Base-by-base conservation (phyloP, 345 rosid genomes). In the Streptanthus diversifolius region DNA sequence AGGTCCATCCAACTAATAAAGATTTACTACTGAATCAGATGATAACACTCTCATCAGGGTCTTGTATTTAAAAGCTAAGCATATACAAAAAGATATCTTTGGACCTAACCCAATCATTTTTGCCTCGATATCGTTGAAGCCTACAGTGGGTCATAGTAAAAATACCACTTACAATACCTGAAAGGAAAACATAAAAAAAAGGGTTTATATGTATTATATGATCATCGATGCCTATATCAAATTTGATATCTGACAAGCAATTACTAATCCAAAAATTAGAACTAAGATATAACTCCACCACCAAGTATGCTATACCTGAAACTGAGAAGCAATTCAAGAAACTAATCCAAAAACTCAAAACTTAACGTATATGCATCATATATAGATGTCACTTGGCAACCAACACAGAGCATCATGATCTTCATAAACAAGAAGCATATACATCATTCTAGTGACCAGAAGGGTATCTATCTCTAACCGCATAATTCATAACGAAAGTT, bases 101-200 rank as follows among this genome's bases (percentile, higher is more conserved):
- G 68, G 37, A 52, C 18, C 91, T 83, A 71, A 91, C 97, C 93
- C 85, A 85, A 73, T 93, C 98, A 70, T 80, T 82, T 79, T 70
- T 79, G 72, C 83, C 79, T 58, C 93, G 83, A 54, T 85, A 87
- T 77, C 79, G 78, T 67, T 86, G 88, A 76, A 89, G 76, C 56
- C 85, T 90, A 77, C 97, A 90, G 5, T 76, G 85, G 9, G 96
- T 84, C 55, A 66, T 17, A 14, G 86, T 69, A 65, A 86, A 87
- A 72, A 89, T 75, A 78, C 96, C 97, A 67, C 86, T 88, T 60
- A 87, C 88, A 70, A 89, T 82, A 64, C 97, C 98, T 90, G 81
- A 61, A 66, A 37, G 1, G 35, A 35, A 53, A 33, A 52, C 25
- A 39, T 2, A 21, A 7, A 30, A 47, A 3, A 52, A 39, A 43